Evolutionary conservation across 2,329 filamentous ascomycete species (phyloP).

Genomic region (Cryphonectria naterciae): DNA sequence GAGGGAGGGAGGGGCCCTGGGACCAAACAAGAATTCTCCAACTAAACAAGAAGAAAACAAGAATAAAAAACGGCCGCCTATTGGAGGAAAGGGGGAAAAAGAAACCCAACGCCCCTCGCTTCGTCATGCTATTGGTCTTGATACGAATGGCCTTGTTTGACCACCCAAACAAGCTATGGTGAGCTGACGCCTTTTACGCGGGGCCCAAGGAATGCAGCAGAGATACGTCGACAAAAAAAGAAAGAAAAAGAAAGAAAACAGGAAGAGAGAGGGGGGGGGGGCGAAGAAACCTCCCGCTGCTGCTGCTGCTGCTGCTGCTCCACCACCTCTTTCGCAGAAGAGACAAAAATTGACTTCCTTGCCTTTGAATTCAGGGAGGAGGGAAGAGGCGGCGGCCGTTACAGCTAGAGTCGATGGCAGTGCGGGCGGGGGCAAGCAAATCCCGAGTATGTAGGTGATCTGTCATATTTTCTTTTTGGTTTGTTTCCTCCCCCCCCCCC

Average conservation of each 20-base stretch:
- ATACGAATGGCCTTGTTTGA: background rate
- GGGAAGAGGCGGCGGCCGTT: background rate
- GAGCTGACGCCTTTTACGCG: background rate
- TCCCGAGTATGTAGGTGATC: slow-evolving; percentile 22
- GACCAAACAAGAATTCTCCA: background rate
- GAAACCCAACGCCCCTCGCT: background rate
- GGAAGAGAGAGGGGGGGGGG: too few species aligned
- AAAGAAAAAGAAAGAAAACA: too few species aligned
- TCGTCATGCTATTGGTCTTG: background rate
- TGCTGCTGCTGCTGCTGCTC: background rate
- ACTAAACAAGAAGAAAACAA: background rate
- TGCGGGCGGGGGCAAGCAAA: background rate
- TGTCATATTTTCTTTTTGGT: slow-evolving; percentile 14
- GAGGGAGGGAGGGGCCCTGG: too few species aligned
- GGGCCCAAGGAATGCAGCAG: background rate
- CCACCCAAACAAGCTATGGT: background rate
- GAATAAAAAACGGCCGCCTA: background rate
- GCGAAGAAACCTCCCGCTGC: background rate
- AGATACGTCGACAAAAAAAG: slow-evolving; percentile 11
- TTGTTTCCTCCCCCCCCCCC: too few species aligned
- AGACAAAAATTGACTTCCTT: background rate
- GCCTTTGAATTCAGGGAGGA: background rate
- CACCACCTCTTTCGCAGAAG: background rate
- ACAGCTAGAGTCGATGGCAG: background rate
- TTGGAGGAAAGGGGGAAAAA: background rate